Evolutionary conservation across 83 land plant species (phyloP).

Genomic region (Picea abies): DNA sequence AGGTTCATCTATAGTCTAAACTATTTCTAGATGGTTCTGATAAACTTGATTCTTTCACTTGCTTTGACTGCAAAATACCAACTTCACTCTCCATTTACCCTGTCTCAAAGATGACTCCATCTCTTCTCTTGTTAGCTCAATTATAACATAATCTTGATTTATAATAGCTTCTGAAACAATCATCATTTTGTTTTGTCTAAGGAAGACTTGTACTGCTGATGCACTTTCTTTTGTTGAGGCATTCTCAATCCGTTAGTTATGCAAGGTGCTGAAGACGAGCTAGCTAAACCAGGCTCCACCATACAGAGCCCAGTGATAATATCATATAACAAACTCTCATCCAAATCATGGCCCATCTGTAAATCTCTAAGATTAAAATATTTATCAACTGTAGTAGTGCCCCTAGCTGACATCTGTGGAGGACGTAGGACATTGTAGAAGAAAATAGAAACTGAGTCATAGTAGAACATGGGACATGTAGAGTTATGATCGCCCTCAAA

Average conservation of each 20-base stretch:
- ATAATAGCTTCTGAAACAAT: no score
- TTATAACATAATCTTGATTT: no score
- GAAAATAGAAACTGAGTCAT: slow-evolving; percentile 95
- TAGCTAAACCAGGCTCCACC: slow-evolving; percentile 13
- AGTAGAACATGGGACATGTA: slow-evolving; percentile 86
- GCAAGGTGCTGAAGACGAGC: slow-evolving; percentile 22
- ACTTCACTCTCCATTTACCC: slow-evolving; percentile 24
- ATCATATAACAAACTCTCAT: slow-evolving; percentile 30
- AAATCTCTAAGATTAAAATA: slow-evolving; percentile 63
- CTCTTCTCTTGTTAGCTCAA: no score
- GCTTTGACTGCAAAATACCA: slow-evolving; percentile 31
- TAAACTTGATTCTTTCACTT: slow-evolving; percentile 22
- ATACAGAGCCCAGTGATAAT: slow-evolving; percentile 43
- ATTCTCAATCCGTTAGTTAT: slow-evolving; percentile 10
- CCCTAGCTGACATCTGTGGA: slow-evolving; percentile 58
- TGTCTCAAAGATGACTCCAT: slow-evolving; percentile 9
- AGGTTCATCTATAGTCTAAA: slow-evolving; percentile 30
- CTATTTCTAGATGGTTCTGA: slow-evolving; percentile 22
- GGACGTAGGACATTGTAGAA: slow-evolving; percentile 93
- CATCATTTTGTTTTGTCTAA: no score
- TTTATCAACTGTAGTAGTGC: slow-evolving; percentile 45
- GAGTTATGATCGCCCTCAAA: slow-evolving; percentile 99
- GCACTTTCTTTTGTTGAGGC: no score
- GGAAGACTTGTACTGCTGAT: no score
- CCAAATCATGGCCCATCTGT: slow-evolving; percentile 51